Evolutionary conservation across 768 basidiomycete genomes (phyloP), one percentile per base, ranked within the genome.

Genomic region (Tulasnella sp.): DNA sequence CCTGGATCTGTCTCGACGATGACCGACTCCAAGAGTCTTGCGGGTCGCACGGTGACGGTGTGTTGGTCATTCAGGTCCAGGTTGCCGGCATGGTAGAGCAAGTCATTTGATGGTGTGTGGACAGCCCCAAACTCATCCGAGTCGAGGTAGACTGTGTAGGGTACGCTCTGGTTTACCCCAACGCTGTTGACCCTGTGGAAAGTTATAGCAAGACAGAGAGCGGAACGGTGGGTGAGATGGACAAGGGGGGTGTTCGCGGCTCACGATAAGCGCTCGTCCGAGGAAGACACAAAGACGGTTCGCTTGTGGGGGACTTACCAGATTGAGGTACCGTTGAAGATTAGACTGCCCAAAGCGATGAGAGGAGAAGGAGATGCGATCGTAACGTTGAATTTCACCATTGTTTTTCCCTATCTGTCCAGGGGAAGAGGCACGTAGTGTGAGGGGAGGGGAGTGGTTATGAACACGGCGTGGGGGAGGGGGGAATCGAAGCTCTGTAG

Each of bases 301-400:
- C 34, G 34, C 5, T 24, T 24, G 40, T 6, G n/a, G 12, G 19
- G 52, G 36, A 58, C 77, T 4, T 40, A 78, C 77, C 77, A 78
- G 39, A 78, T 44, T 10, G 39, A 24, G 31, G 77, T 78, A 3
- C 77, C 77, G 40, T 78, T 78, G 58, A 78, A 78, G 46, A 39
- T 24, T 36, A 78, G 68, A 31, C 56, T 39, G 6, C 77, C 77
- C 36, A 72, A n/a, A 38, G 40, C 71, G 24, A 78, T 68, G 8
- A 78, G 40, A 38, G 77, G 77, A 4, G 62, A 71, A 10, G 71
- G 39, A 3, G 58, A 7, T 24, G 34, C 27, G 38, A 78, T 56
- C 58, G 77, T 78, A 27, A 39, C 31, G 68, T 78, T 78, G 31
- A 68, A 78, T 40, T 73, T 78, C 77, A 78, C n/a, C n/a, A n/a